These are phyloP conservation scores for Hygrocybe punicea DNA, from an alignment of 768 basidiomycete species.

Conservation along the genomic window DNA sequence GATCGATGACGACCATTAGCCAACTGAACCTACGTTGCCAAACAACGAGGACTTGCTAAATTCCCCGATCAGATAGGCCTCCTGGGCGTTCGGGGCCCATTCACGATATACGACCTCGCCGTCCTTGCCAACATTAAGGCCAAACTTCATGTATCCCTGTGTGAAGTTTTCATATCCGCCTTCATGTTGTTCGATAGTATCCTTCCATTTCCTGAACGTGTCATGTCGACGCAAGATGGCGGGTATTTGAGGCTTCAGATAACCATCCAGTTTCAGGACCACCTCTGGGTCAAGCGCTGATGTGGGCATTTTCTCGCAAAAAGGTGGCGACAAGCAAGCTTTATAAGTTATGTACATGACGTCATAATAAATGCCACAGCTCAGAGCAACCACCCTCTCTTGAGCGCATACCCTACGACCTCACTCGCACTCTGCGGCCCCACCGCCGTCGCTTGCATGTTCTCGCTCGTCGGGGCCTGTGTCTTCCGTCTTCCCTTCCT, in stretches of 20 bases:
- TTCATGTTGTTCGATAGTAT: constrained; percentile 69
- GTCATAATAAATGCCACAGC: neutral
- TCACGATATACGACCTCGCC: constrained; percentile 82
- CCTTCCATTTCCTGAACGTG: constrained; percentile 69
- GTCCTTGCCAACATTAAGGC: constrained; percentile 66
- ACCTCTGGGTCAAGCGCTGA: constrained; percentile 51
- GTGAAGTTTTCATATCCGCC: constrained; percentile 82
- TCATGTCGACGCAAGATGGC: constrained; percentile 69
- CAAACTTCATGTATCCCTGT: constrained; percentile 74
- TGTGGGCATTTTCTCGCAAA: constrained; percentile 39
- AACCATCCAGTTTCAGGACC: constrained; percentile 64
- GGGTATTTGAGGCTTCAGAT: constrained; percentile 69
- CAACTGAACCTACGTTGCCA: neutral
- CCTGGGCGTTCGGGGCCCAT: constrained; percentile 90
- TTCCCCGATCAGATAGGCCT: constrained; percentile 87
- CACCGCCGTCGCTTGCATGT: constrained; percentile 17
- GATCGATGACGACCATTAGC: neutral
- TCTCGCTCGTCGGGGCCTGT: constrained; percentile 22
- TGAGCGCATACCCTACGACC: constrained; percentile 57
- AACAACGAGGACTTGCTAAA: constrained; percentile 69
- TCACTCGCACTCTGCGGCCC: constrained; percentile 54
- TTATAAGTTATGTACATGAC: neutral
- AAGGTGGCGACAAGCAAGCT: neutral
- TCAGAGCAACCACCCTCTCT: constrained; percentile 58
- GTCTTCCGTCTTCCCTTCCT: constrained; percentile 34